Conservation (phyloP, 306 rosid species). For the Dryas octopetala region DNA sequence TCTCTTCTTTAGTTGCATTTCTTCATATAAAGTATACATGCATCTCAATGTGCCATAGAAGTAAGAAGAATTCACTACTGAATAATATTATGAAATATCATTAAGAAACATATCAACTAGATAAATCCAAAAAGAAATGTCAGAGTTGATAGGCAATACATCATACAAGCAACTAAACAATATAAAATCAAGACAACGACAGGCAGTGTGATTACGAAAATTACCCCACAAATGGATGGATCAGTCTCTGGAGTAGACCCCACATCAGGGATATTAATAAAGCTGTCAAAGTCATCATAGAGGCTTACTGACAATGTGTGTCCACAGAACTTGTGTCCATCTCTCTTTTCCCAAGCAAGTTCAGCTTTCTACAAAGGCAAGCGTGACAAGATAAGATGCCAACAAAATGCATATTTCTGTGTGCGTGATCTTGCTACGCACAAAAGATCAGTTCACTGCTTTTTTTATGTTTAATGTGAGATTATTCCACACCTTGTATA, state of each 20-base stretch:
- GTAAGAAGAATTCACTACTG: not conserved
- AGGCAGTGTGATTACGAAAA: not conserved
- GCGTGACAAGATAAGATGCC: not conserved
- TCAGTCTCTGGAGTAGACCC: not conserved
- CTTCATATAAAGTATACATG: not conserved
- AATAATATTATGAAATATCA: not conserved
- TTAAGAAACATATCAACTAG: not conserved
- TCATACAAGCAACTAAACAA: not conserved
- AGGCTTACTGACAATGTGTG: constrained; percentile 19
- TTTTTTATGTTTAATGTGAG: no score
- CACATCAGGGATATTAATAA: not conserved
- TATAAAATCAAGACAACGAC: not conserved
- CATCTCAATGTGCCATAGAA: not conserved
- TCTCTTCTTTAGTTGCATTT: not conserved
- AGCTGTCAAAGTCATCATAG: constrained; percentile 13
- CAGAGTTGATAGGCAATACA: not conserved
- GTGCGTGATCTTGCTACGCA: not conserved
- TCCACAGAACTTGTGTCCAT: constrained; percentile 14
- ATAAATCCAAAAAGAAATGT: not conserved
- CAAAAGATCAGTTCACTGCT: not conserved
- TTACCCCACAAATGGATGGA: not conserved
- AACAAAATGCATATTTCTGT: not conserved
- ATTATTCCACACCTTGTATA: not conserved
- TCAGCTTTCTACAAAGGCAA: constrained; percentile 20
- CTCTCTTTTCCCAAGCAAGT: constrained; percentile 18